Percentiles rank a stretch among this genome's conserved stretches.
These are phyloP conservation scores for Penicillium sp. DNA, from an alignment of 2,329 filamentous ascomycete species.

Conservation along the genomic window DNA sequence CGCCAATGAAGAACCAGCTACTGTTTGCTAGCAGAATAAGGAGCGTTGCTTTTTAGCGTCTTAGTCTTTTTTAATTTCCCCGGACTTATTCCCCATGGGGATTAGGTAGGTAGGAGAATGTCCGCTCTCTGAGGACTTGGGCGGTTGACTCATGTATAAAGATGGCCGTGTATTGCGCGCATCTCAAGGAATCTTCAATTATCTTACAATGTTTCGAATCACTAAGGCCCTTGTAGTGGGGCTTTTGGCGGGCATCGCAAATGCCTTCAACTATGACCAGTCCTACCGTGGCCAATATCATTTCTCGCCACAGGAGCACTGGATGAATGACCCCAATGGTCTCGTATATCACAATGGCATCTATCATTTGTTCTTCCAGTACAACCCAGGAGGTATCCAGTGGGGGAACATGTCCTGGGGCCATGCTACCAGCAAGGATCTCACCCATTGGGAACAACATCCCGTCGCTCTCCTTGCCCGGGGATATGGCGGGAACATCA, in stretches of 20 bases:
- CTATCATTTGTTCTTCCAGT: constrained; percentile 26
- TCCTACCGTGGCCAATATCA: constrained; percentile 16
- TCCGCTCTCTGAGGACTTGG: background rate
- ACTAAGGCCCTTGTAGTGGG: background rate
- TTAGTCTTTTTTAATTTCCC: background rate
- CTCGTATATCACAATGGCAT: constrained; percentile 17
- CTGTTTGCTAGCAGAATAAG: too few species aligned
- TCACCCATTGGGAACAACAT: constrained; percentile 63
- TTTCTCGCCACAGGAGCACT: constrained; percentile 13
- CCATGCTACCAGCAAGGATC: constrained; percentile 24
- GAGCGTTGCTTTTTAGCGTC: too few species aligned
- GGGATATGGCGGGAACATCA: constrained; percentile 45
- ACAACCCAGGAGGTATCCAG: constrained; percentile 17
- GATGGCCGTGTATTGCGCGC: background rate
- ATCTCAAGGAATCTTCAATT: background rate
- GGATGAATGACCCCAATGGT: constrained; percentile 27
- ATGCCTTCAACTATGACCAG: constrained; percentile 2
- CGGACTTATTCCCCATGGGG: background rate
- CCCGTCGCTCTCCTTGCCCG: constrained; percentile 54
- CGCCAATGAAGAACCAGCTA: background rate
- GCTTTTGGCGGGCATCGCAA: background rate
- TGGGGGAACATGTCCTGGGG: constrained; percentile 28
- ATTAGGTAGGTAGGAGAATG: background rate
- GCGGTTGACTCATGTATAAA: background rate
- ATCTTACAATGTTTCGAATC: background rate